Base-by-base conservation (phyloP, 257 asterid species). In the Fraxinus quadrangulata region DNA sequence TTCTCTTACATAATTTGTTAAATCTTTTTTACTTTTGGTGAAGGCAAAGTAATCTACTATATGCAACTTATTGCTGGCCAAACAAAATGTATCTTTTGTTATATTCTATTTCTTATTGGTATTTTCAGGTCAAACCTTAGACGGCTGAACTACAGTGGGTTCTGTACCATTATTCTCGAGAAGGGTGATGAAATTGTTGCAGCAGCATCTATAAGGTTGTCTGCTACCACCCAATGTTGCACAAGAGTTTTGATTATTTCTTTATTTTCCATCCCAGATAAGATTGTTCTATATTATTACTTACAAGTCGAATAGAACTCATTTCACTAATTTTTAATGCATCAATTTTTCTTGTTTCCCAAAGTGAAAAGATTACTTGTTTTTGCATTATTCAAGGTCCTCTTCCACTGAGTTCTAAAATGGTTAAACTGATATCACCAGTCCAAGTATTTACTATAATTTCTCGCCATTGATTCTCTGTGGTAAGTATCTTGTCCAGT, bases 201-300 rank as follows among this genome's bases (percentile, higher is more conserved):
- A 4, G 97, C 90, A 40, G 99, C 99, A 76, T 89, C 98, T 47
- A 83, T 96, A 87, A 96, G 99, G 99, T 96, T 77, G 49, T 72
- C 42, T 83, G 16, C 13, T 67, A 61, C 16, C 17, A 61, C 16
- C 13, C 12, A 67, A 54, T 39, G 21, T 75, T 68, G 47, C 21
- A 63, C 26, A 24, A 63, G 17, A 21, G 6, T 24, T 24, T 63
- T 63, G 13, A 24, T 63, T 61, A 71, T 2, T 39, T 17, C 34
- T 71, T 71, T 68, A 28, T 17, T 54, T 54, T 17, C 67, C 59
- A 6, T 49, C 75, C n/a, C 61, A 66, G 81, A 36, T 13, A 28
- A 47, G 36, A 17, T 66, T 77, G 40, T 74, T 71, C 54, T 77
- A 75, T 81, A 65, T 71, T 72, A 33, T 61, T 61, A 0, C 6